Evolutionary conservation across 2,329 filamentous ascomycete species (phyloP).

Genomic region (Calonectria naviculata): DNA sequence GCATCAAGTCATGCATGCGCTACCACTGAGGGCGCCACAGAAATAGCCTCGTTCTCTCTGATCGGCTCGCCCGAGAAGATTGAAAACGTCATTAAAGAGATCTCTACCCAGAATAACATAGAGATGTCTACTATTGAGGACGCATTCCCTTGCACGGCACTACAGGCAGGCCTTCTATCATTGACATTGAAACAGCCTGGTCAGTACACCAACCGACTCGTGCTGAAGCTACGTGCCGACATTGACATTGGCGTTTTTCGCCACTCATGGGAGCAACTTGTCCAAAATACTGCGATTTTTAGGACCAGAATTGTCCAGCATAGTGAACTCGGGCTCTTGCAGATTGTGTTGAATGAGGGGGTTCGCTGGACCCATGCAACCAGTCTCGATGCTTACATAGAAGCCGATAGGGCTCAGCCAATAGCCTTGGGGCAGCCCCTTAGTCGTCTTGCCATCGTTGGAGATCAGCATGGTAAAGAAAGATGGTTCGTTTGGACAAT

Average conservation of each 20-base stretch:
- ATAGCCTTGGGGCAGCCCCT: slow-evolving; percentile 19
- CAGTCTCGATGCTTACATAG: background rate
- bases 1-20: background rate
- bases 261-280: slow-evolving; percentile 23
- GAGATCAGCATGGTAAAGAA: background rate
- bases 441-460: background rate
- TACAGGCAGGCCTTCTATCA: slow-evolving; percentile 49
- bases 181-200: slow-evolving; percentile 35
- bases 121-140: slow-evolving; percentile 36
- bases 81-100: background rate
- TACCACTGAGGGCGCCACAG: background rate
- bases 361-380: background rate
- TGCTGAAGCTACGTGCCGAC: slow-evolving; percentile 18
- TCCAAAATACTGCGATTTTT: slow-evolving; percentile 43
- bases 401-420: background rate
- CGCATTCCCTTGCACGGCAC: slow-evolving; percentile 46
- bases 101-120: background rate
- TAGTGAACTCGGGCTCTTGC: background rate
- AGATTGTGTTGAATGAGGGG: slow-evolving; percentile 5
- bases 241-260: slow-evolving; percentile 14
- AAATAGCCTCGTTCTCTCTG: background rate
- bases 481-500: slow-evolving; percentile 37
- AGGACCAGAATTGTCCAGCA: slow-evolving; percentile 44
- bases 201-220: slow-evolving; percentile 27
- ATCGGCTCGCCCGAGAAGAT: slow-evolving; percentile 32